These are phyloP conservation scores for Ceratocystis papillata DNA, from an alignment of 2,329 filamentous ascomycete species.

Conservation along the genomic window DNA sequence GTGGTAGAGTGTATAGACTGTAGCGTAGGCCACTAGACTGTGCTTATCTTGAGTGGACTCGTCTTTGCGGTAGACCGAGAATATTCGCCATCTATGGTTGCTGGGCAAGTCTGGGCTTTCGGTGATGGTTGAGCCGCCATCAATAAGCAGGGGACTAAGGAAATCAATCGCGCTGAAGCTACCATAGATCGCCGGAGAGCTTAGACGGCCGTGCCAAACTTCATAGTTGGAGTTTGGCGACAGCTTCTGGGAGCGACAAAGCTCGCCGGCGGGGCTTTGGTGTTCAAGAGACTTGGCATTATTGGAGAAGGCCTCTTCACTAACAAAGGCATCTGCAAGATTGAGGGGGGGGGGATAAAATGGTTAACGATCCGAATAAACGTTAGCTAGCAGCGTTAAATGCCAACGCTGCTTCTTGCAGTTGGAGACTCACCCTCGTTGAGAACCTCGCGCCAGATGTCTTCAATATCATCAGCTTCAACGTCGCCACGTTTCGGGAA, in stretches of 20 bases:
- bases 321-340: constrained; percentile 53
- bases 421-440: constrained; percentile 15
- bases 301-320: constrained; percentile 47
- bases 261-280: constrained; percentile 17
- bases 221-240: constrained; percentile 46
- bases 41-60: constrained; percentile 41
- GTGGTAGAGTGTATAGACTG: constrained; percentile 76
- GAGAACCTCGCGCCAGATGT: constrained; percentile 19
- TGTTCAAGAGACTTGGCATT: constrained; percentile 26
- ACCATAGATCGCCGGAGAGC: constrained; percentile 56
- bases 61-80: constrained; percentile 57
- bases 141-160: constrained; percentile 76
- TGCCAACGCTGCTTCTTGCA: not conserved
- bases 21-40: constrained; percentile 77
- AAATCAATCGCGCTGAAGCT: constrained; percentile 75
- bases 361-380: constrained; percentile 32
- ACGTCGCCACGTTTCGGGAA: constrained; percentile 21
- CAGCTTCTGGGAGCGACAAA: constrained; percentile 12
- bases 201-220: constrained; percentile 70
- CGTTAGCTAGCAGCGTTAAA: constrained; percentile 40
- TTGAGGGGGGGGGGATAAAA: too few relatives aligned
- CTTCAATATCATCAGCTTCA: constrained; percentile 22
- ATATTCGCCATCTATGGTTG: constrained; percentile 55
- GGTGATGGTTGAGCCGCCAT: constrained; percentile 71
- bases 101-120: constrained; percentile 46